Evolutionary conservation across 495 filamentous ascomycete species (phyloP).

Genomic region (Lophiotrema nucula): DNA sequence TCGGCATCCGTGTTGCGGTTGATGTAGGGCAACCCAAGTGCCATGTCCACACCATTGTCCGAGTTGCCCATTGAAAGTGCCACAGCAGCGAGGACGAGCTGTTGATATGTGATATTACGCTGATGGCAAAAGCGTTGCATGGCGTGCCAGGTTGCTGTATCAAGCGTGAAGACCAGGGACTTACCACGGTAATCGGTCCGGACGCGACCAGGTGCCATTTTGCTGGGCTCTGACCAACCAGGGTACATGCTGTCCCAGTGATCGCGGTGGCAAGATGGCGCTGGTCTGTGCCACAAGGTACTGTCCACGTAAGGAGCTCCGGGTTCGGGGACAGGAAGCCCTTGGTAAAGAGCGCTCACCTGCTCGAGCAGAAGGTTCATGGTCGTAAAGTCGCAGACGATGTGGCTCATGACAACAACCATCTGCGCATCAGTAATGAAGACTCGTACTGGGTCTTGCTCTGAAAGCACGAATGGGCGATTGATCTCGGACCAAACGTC

Average conservation of each 20-base stretch:
- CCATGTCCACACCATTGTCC: slow-evolving; percentile 28
- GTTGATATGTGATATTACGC: slow-evolving; percentile 35
- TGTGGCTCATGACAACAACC: slow-evolving; percentile 36
- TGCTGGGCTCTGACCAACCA: too few relatives aligned
- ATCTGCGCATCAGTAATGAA: slow-evolving; percentile 15
- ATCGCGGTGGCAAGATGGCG: background rate
- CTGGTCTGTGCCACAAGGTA: background rate
- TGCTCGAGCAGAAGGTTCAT: slow-evolving; percentile 33
- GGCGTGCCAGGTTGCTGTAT: background rate
- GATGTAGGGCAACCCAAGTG: slow-evolving; percentile 36
- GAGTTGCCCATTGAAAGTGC: slow-evolving; percentile 26
- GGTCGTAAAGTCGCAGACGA: slow-evolving; percentile 37
- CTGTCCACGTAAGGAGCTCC: background rate
- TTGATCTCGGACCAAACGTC: background rate
- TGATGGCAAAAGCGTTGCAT: slow-evolving; percentile 3
- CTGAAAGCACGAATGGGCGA: background rate
- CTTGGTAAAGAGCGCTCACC: slow-evolving; percentile 24
- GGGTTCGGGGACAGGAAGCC: background rate
- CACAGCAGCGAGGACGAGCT: slow-evolving; percentile 37
- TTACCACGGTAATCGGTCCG: background rate
- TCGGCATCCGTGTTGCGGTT: slow-evolving; percentile 36
- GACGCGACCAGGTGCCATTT: background rate
- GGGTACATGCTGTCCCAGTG: background rate
- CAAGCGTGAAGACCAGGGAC: background rate
- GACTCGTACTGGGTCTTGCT: slow-evolving; percentile 27